These are phyloP conservation scores for Axilococcus clingmanii DNA, from an alignment of 139 green algal species.

Conservation along the genomic window DNA sequence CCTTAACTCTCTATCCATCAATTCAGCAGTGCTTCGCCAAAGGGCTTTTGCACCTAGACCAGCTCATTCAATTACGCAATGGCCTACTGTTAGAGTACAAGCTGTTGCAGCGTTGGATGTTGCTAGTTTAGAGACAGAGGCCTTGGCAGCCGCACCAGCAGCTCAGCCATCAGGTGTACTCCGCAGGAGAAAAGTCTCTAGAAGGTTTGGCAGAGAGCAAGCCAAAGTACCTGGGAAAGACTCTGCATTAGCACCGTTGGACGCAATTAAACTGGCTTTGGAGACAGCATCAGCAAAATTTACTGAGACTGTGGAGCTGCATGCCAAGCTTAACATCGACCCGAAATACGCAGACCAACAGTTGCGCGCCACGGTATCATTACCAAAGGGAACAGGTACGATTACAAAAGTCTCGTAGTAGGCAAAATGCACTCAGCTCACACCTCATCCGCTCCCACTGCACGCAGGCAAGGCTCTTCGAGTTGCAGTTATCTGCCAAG, in stretches of 20 bases:
- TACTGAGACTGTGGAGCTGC: conserved; percentile 90
- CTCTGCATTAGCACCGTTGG: conserved; percentile 37
- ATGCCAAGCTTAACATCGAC: conserved; percentile 80
- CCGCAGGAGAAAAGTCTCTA: conserved; percentile 11
- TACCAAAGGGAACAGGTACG: conserved; percentile 79
- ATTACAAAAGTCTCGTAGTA: too few relatives aligned
- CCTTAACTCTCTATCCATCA: too few relatives aligned
- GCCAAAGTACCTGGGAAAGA: conserved; percentile 22
- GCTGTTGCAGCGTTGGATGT: conserved; percentile 19
- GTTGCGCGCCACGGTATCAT: conserved; percentile 88
- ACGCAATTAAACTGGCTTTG: conserved; percentile 59
- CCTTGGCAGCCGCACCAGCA: conserved; percentile 3
- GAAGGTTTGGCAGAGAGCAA: conserved; percentile 7
- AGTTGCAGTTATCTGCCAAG: conserved; percentile 87
- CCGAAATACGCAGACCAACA: conserved; percentile 97
- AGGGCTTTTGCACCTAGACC: neutral
- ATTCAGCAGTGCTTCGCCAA: too few relatives aligned
- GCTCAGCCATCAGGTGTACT: neutral
- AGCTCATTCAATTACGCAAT: neutral
- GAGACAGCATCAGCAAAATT: conserved; percentile 83
- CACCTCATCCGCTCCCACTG: neutral
- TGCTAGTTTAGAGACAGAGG: conserved; percentile 6
- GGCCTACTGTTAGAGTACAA: neutral
- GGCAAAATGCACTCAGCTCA: neutral
- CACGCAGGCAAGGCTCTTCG: conserved; percentile 75